Evolutionary conservation across 31 red algal genomes (phyloP), one percentile per base, ranked within the genome.

Genomic region (Endocladia muricata): DNA sequence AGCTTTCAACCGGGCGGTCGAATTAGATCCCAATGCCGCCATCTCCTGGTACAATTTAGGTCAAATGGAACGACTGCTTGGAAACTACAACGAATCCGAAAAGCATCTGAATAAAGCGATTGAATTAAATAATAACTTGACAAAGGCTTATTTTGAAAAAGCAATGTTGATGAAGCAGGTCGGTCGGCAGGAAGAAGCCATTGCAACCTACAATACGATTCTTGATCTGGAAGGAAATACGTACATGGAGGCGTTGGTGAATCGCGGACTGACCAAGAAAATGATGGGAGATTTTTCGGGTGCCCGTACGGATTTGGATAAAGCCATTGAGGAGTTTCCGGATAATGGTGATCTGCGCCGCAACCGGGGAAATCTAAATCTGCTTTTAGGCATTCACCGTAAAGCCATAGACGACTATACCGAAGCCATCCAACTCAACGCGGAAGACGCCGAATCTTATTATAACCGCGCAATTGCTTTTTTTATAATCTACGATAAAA

Each of bases 331-430:
- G 11, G 26, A 64, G 13, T 17, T 25, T 28, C 60, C 60, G 13
- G 26, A 64, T 25, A 64, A 64, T 64, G 15, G 15, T 22, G n/a
- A 64, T 11, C 11, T 30, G 26, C 26, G 26, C 13, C 13, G 26
- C 13, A 64, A 64, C 60, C 13, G 60, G 26, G 60, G 60, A 64
- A 64, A 64, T 64, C n/a, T 64, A 13, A 11, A 25, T 64, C 26
- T 64, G 26, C 13, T 64, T 30, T 64, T 64, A 21, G 60, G 60
- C 26, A 21, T 25, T 22, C 26, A 64, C 26, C 15, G 26, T 22
- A 64, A 64, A 64, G 60, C 60, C 11, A 64, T 64, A 11, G 60
- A 64, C 13, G 60, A 64, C 26, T 64, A 64, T 64, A 25, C 60
- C 11, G 26, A 22, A 21, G 60, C 60, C 15, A 64, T 64, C 13